These are phyloP conservation scores for Trichoderma parareesei DNA, from an alignment of 495 filamentous ascomycete species.

Conservation along the genomic window DNA sequence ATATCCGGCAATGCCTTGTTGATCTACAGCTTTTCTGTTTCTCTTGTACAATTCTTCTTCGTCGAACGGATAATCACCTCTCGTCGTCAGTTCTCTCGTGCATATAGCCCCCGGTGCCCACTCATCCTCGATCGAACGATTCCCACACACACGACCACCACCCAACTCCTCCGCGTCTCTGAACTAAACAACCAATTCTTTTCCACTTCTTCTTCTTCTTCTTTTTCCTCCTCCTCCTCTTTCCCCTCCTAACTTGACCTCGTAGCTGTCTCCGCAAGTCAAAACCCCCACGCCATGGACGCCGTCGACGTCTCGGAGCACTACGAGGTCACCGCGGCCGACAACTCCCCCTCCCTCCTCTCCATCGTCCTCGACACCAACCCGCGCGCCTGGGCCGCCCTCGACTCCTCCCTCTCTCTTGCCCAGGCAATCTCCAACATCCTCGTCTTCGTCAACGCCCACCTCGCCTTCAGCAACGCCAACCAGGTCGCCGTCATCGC, in stretches of 20 bases:
- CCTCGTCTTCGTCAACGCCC: conserved; percentile 92
- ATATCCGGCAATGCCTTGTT: too few species aligned
- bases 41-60: too few species aligned
- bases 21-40: too few species aligned
- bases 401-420: conserved; percentile 69
- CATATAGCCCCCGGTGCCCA: too few species aligned
- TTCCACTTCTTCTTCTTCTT: neutral
- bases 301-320: conserved; percentile 84
- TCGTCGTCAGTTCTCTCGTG: too few species aligned
- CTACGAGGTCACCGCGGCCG: conserved; percentile 55
- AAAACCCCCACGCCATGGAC: conserved; percentile 53
- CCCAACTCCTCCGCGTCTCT: too few species aligned
- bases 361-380: conserved; percentile 94
- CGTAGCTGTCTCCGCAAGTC: neutral
- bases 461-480: conserved; percentile 84
- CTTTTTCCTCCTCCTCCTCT: neutral
- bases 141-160: too few species aligned
- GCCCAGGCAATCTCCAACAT: conserved; percentile 80
- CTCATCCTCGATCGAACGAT: too few species aligned
- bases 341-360: conserved; percentile 74
- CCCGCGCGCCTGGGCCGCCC: conserved; percentile 82
- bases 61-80: too few species aligned
- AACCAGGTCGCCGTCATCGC: conserved; percentile 92
- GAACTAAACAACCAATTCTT: neutral
- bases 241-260: neutral